Evolutionary conservation across 306 rosid species (phyloP), one percentile per base, ranked within the genome.

Genomic region (Rosa persica): DNA sequence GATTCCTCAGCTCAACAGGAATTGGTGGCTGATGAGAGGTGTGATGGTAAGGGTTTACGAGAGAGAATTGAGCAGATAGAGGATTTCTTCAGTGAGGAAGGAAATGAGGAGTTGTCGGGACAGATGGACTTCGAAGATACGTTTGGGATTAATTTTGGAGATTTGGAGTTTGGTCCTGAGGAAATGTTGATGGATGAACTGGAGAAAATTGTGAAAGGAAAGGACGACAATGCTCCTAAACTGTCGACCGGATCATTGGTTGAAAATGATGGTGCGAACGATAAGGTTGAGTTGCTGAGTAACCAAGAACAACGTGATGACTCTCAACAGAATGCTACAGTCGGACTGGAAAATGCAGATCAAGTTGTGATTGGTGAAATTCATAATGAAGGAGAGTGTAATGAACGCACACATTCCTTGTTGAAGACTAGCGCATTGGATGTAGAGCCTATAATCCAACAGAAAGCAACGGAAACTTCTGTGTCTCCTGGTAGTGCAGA

Each of bases 251-350:
- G 38, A n/a, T 72, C 79, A 60, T 34, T 73, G 39, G 81, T 67
- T 43, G 83, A 74, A 70, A 81, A 80, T 55, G 81, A 40, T 22
- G 67, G 75, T 67, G 84, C 64, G 16, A 46, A 77, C 13, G 36
- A 47, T 85, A 84, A 83, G 80, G 81, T 76, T 79, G 86, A 69
- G 9, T 72, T 76, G 75, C 55, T 70, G 85, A 82, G 80, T 73
- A 64, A 75, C 77, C 83, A 20, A 48, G 79, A 62, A 75, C 88
- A 88, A 40, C 22, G 72, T 74, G 79, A 54, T 62, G 86, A 79
- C 43, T 51, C 73, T 68, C 80, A 76, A 73, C 60, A 55, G 55
- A 23, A 68, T 47, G 72, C 47, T 68, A 73, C 60, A 40, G 58
- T 68, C 13, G 57, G 70, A 44, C 76, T 68, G 76, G 79, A 47